These are phyloP conservation scores for Pythium guiyangense DNA, from an alignment of 352 stramenopile species.

Conservation along the genomic window DNA sequence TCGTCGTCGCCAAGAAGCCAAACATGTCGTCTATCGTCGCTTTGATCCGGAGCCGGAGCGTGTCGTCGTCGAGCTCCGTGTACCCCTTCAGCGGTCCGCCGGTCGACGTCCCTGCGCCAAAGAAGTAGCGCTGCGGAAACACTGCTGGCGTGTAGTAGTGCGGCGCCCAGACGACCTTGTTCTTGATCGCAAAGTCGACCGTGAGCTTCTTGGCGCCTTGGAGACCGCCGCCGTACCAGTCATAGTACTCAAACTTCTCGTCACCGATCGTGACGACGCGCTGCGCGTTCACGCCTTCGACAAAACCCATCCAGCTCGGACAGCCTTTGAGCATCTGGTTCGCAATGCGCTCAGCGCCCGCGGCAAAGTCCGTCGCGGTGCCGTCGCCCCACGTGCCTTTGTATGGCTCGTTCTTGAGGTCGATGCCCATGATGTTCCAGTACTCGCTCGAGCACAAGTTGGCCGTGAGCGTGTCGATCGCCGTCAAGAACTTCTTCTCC, in stretches of 20 bases:
- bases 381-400: conserved; percentile 28
- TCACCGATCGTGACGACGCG: conserved; percentile 21
- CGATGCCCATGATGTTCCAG: conserved; percentile 37
- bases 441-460: conserved; percentile 24
- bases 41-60: conserved; percentile 18
- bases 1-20: conserved; percentile 23
- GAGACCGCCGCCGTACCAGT: conserved; percentile 34
- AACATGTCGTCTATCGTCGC: conserved; percentile 37
- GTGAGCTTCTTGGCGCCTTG: conserved; percentile 20
- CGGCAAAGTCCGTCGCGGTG: conserved; percentile 24
- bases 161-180: conserved; percentile 32
- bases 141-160: conserved; percentile 34
- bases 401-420: conserved; percentile 38
- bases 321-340: conserved; percentile 31
- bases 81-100: conserved; percentile 15
- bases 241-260: conserved; percentile 21
- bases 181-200: conserved; percentile 14
- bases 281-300: conserved; percentile 28
- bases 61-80: conserved; percentile 23
- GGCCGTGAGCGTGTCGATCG: conserved; percentile 27
- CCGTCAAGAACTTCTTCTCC: conserved; percentile 30
- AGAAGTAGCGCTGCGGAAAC: conserved; percentile 28
- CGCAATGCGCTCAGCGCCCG: conserved; percentile 29
- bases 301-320: conserved; percentile 30
- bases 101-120: conserved; percentile 13